Evolutionary conservation across 257 asterid genomes (phyloP).

Genomic region (Capsicum rhomboideum): DNA sequence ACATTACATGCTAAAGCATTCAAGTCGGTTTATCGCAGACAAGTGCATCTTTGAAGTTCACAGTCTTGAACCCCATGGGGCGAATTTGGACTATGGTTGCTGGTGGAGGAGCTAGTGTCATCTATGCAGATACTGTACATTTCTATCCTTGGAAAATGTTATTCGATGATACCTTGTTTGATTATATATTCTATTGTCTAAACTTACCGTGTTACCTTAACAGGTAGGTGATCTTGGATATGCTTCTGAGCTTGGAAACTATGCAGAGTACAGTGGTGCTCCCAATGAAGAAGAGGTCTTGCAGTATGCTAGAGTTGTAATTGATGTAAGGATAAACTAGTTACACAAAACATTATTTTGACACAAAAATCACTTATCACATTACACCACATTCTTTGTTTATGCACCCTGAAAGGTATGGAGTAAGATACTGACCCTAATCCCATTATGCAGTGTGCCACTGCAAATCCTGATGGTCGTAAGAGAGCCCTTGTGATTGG

Average conservation of each 20-base stretch:
- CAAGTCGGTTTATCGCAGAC: conserved; percentile 43
- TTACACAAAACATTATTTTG: background rate
- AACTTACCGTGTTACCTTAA: background rate
- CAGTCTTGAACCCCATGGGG: conserved; percentile 89
- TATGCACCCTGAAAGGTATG: background rate
- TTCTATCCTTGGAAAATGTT: conserved; percentile 4
- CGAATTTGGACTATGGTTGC: conserved; percentile 99
- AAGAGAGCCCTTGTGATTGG: conserved; percentile 91
- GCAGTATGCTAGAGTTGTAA: conserved; percentile 94
- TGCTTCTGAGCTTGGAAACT: conserved; percentile 94
- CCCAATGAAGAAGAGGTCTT: conserved; percentile 94
- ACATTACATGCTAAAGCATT: background rate
- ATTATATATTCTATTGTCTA: background rate
- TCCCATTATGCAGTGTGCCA: conserved; percentile 62
- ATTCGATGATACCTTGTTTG: background rate
- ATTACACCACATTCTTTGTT: background rate
- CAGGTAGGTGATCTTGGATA: conserved; percentile 97
- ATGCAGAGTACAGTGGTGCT: conserved; percentile 96
- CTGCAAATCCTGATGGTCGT: conserved; percentile 83
- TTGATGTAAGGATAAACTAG: conserved; percentile 55
- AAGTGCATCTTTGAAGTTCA: conserved; percentile 96
- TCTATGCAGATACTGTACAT: conserved; percentile 81
- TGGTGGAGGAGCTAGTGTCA: conserved; percentile 98
- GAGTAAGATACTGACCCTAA: background rate
- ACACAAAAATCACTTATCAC: background rate